phyloP scores from a whole-genome alignment of 306 rosid species.

The Lupinus albus region DNA sequence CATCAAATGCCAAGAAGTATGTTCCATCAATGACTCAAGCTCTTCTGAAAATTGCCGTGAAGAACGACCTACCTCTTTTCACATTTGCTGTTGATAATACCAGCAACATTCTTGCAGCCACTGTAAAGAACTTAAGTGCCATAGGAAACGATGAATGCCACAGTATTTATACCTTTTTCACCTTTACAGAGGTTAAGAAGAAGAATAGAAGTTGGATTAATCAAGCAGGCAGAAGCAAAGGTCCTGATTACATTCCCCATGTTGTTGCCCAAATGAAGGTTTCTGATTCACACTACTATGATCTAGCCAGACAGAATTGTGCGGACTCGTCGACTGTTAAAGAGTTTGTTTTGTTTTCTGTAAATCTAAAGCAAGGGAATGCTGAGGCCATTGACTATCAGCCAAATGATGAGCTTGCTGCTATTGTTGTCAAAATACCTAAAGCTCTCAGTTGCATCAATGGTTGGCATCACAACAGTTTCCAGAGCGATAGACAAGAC shows the following conservation, averaged over 20 bases:
- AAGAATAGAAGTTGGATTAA: slow-evolving; percentile 76
- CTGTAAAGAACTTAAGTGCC: slow-evolving; percentile 63
- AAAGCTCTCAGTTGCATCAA: slow-evolving; percentile 38
- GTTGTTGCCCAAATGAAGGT: slow-evolving; percentile 89
- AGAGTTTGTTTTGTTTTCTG: slow-evolving; percentile 79
- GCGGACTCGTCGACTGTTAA: slow-evolving; percentile 46
- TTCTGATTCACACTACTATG: slow-evolving; percentile 57
- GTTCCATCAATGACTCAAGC: slow-evolving; percentile 66
- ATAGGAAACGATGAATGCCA: slow-evolving; percentile 50
- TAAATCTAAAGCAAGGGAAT: slow-evolving; percentile 59
- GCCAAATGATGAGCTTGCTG: slow-evolving; percentile 89
- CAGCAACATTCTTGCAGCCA: slow-evolving; percentile 77
- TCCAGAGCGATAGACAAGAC: slow-evolving; percentile 39
- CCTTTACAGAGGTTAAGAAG: slow-evolving; percentile 70
- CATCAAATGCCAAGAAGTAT: slow-evolving; percentile 51
- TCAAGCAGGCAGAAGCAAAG: slow-evolving; percentile 72
- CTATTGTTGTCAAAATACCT: slow-evolving; percentile 71
- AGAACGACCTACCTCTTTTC: slow-evolving; percentile 80
- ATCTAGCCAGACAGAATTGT: slow-evolving; percentile 41
- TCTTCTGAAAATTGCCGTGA: slow-evolving; percentile 69
- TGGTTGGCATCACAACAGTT: slow-evolving; percentile 38
- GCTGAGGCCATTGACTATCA: slow-evolving; percentile 60
- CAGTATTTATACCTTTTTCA: slow-evolving; percentile 71
- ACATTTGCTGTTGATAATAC: slow-evolving; percentile 78
- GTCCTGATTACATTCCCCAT: slow-evolving; percentile 64